Base-by-base conservation (phyloP, 768 basidiomycete genomes). In the Tylopilus sp. region DNA sequence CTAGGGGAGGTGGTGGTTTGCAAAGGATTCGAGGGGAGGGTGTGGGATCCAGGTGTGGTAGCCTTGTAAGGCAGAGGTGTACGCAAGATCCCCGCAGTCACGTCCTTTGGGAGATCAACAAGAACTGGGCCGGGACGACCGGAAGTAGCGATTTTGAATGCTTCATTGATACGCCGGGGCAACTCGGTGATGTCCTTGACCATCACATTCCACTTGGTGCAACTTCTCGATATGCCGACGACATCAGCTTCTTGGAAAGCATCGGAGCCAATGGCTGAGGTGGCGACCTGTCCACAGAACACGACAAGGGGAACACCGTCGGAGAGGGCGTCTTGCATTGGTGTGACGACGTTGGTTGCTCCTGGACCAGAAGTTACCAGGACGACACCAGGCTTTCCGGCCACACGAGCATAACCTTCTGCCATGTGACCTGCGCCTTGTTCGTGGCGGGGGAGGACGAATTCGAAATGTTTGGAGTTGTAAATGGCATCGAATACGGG, bases 161-260 rank as follows among this genome's bases (percentile, higher is more conserved):
- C 97, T 70, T 99, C 97, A 67, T 98, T 98, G 66, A 98, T 95
- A 52, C 97, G 80, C 39, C 95, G 77, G 13, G 97, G 97, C 3
- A 98, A 79, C 70, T 98, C 97, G 12, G 89, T 70, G 53, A 98
- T 91, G 65, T 95, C 95, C 71, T 98, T 98, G 46, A 98, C 91
- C 94, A 98, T 95, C 54, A 99, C 95, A 66, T 99, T 98, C 97
- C 97, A 98, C 69, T 98, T 99, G 22, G 97, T 98, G 75, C 97
- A 99, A 61, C 86, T 85, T 45, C 95, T 79, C 26, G 95, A 97
- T 70, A 98, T 99, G 44, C 97, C 97, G 50, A 99, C 78, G 44
- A 98, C 73, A 68, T 99, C 97, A 36, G 97, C 97, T 72, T 99
- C 97, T 68, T 99, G 97, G 81, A 99, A 99, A 1, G 92, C 91